Evolutionary conservation across 2,329 filamentous ascomycete genomes (phyloP).

Genomic region (Stemphylium vesicarium): DNA sequence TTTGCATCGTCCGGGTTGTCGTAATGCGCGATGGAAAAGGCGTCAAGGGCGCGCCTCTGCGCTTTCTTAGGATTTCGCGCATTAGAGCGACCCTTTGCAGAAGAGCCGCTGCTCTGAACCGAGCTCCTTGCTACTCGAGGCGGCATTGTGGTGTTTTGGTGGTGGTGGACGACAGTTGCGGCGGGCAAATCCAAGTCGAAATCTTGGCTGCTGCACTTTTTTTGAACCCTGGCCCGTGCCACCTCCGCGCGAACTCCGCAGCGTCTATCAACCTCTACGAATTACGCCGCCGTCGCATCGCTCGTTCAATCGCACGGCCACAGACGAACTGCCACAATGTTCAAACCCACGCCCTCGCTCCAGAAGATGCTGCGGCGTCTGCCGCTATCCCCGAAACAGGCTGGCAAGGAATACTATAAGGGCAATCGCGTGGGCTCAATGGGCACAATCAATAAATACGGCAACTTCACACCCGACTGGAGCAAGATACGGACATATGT

Average conservation of each 20-base stretch:
- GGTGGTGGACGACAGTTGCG: conserved; percentile 7
- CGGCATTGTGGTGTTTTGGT: conserved; percentile 48
- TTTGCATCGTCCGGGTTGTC: conserved; percentile 60
- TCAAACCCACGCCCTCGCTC: conserved; percentile 70
- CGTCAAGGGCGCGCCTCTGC: conserved; percentile 65
- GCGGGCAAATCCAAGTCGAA: conserved; percentile 24
- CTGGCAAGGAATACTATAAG: conserved; percentile 96
- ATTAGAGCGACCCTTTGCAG: conserved; percentile 36
- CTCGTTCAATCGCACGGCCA: not conserved
- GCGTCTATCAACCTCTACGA: conserved; percentile 6
- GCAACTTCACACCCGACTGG: conserved; percentile 84
- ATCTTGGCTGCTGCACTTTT: conserved; percentile 32
- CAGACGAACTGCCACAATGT: conserved; percentile 56
- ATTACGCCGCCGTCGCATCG: conserved; percentile 5
- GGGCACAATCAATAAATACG: conserved; percentile 82
- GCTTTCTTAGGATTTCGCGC: conserved; percentile 53
- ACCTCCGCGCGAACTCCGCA: conserved; percentile 29
- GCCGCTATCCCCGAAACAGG: conserved; percentile 87
- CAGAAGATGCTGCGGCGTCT: conserved; percentile 74
- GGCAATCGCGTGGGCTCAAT: conserved; percentile 88
- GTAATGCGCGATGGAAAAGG: conserved; percentile 68
- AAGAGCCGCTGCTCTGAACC: conserved; percentile 38
- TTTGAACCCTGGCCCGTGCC: conserved; percentile 24
- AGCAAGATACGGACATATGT: conserved; percentile 89
- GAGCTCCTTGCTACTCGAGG: conserved; percentile 52